Evolutionary conservation across 768 basidiomycete genomes (phyloP).

Genomic region (Lentinula sp.): DNA sequence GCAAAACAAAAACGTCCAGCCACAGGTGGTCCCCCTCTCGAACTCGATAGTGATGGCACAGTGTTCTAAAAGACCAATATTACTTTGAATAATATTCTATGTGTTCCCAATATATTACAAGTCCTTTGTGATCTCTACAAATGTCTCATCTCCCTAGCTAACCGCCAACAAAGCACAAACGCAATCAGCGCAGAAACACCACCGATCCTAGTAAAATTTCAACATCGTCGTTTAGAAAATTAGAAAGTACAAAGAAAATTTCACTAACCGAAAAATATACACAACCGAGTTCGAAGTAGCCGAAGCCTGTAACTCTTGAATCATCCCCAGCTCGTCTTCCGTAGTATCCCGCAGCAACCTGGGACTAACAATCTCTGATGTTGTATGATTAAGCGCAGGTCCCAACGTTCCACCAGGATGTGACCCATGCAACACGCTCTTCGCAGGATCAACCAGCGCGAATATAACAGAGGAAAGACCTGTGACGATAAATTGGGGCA

Average conservation of each 20-base stretch:
- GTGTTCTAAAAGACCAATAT: conserved; percentile 44
- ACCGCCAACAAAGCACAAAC: conserved; percentile 46
- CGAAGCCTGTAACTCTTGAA: conserved; percentile 18
- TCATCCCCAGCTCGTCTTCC: conserved; percentile 8
- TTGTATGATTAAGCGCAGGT: conserved; percentile 17
- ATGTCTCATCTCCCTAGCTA: conserved; percentile 46
- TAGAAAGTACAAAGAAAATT: conserved; percentile 1
- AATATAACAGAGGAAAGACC: conserved; percentile 84
- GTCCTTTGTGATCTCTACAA: too few species aligned
- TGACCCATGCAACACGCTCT: conserved; percentile 29
- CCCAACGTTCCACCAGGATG: conserved; percentile 2
- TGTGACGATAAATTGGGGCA: conserved; percentile 92
- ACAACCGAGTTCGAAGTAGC: conserved; percentile 61
- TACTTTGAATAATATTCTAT: too few species aligned
- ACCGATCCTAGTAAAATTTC: conserved; percentile 36
- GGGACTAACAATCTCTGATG: conserved; percentile 3
- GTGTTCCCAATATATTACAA: too few species aligned
- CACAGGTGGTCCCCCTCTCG: conserved; percentile 80
- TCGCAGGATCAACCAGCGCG: conserved; percentile 70
- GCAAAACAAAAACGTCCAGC: conserved; percentile 70
- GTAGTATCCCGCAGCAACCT: conserved; percentile 1
- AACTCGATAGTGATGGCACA: conserved; percentile 81
- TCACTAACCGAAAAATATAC: conserved; percentile 68
- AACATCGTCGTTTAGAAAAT: background rate
- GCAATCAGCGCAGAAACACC: conserved; percentile 50